Percentiles rank a stretch among this genome's conserved stretches.
Evolutionary conservation across 2,329 filamentous ascomycete genomes (phyloP).

Genomic region (Dactylellina parvicollis): DNA sequence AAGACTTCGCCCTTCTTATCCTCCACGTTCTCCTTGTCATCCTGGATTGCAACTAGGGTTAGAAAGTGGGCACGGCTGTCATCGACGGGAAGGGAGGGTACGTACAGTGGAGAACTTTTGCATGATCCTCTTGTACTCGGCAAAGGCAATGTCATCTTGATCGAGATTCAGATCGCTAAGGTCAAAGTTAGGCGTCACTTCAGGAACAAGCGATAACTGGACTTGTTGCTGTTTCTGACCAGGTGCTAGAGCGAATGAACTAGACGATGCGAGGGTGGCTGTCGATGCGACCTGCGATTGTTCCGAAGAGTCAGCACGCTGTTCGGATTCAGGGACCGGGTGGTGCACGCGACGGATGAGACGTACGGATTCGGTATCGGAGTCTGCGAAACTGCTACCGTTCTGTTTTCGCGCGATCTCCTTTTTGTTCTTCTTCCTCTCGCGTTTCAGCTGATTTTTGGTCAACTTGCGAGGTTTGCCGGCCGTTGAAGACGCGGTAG

Average conservation of each 20-base stretch:
- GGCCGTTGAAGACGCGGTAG: conserved; percentile 33
- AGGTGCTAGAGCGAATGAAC: conserved; percentile 31
- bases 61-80: conserved; percentile 8
- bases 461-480: conserved; percentile 71
- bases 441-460: conserved; percentile 92
- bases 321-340: not conserved
- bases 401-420: conserved; percentile 69
- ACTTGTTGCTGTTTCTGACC: conserved; percentile 54
- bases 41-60: conserved; percentile 59
- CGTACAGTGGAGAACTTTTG: conserved; percentile 74
- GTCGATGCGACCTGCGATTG: conserved; percentile 53
- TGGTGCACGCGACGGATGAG: conserved; percentile 8
- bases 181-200: conserved; percentile 65
- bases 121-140: conserved; percentile 84
- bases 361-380: conserved; percentile 61
- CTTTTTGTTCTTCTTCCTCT: conserved; percentile 94
- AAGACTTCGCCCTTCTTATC: conserved; percentile 83
- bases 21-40: conserved; percentile 69
- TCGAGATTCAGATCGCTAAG: conserved; percentile 66
- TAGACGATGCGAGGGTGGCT: conserved; percentile 51
- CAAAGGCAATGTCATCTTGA: conserved; percentile 79
- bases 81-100: conserved; percentile 13
- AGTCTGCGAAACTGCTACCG: conserved; percentile 55
- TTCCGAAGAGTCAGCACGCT: conserved; percentile 37
- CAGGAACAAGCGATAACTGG: conserved; percentile 59